Evolutionary conservation across 306 rosid genomes (phyloP).

Genomic region (Sindora glabra): DNA sequence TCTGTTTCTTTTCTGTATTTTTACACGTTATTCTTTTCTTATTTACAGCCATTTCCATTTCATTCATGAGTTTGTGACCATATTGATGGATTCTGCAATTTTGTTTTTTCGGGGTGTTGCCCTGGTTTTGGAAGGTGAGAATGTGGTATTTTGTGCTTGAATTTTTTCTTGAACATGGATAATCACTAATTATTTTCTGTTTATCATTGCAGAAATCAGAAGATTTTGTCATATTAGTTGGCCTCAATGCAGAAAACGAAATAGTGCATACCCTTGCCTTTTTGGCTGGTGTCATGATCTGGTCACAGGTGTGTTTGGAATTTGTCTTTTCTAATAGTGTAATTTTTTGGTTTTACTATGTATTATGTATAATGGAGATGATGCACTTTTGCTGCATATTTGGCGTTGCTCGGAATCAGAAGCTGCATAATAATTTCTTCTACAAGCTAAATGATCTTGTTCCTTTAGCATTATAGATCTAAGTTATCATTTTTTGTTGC

Average conservation of each 20-base stretch:
- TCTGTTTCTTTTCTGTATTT: background rate
- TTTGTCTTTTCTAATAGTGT: slow-evolving; percentile 9
- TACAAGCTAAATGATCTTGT: background rate
- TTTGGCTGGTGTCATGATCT: slow-evolving; percentile 69
- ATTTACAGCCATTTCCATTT: slow-evolving; percentile 78
- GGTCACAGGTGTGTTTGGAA: slow-evolving; percentile 75
- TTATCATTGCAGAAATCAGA: slow-evolving; percentile 70
- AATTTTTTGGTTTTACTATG: background rate
- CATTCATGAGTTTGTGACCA: slow-evolving; percentile 81
- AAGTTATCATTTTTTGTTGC: too few relatives aligned
- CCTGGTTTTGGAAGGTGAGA: slow-evolving; percentile 97
- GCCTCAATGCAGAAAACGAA: slow-evolving; percentile 85
- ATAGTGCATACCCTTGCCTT: slow-evolving; percentile 83
- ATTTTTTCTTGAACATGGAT: slow-evolving; percentile 4
- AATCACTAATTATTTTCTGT: background rate
- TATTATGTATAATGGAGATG: background rate
- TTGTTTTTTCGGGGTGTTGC: slow-evolving; percentile 67
- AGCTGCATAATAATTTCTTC: background rate
- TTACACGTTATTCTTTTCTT: slow-evolving; percentile 9
- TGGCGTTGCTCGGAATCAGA: background rate
- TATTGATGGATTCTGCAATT: slow-evolving; percentile 77
- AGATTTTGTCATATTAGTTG: slow-evolving; percentile 44
- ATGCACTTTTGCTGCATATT: background rate
- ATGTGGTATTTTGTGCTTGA: slow-evolving; percentile 14
- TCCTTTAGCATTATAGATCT: background rate